A percentile compares a stretch with the other conserved stretches of the same genome.
phyloP scores from a whole-genome alignment of 148 eudicot genomes.

The Salicornia ramosissima region DNA sequence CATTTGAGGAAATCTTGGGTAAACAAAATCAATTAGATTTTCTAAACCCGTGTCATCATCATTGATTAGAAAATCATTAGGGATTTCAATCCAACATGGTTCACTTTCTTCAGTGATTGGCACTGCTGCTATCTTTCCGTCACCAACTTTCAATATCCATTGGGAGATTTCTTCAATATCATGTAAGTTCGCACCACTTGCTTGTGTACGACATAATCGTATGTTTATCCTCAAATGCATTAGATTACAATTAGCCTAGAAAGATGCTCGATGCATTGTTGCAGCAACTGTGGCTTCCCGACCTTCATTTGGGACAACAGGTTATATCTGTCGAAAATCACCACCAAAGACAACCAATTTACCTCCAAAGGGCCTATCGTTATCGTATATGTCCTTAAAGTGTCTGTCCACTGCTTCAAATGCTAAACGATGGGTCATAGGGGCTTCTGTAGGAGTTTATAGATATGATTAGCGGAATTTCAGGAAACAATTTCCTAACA shows the following conservation, averaged over 20 bases:
- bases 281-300: not conserved
- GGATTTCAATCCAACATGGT: not conserved
- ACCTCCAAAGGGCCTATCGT: too few relatives aligned
- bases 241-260: not conserved
- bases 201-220: not conserved
- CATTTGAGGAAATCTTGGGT: not conserved
- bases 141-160: not conserved
- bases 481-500: too few relatives aligned
- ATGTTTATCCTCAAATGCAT: not conserved
- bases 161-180: not conserved
- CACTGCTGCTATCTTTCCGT: not conserved
- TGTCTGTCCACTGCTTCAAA: too few relatives aligned
- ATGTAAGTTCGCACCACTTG: not conserved
- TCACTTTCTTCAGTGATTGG: not conserved
- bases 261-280: not conserved
- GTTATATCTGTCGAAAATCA: not conserved
- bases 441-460: too few relatives aligned
- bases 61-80: not conserved
- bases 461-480: too few relatives aligned
- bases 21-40: not conserved
- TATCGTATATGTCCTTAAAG: too few relatives aligned
- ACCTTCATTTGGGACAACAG: not conserved
- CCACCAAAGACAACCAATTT: not conserved
- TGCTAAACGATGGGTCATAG: too few relatives aligned
- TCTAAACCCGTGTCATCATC: not conserved